Evolutionary conservation across 768 basidiomycete genomes (phyloP).

Genomic region (Lactarius psammicola): DNA sequence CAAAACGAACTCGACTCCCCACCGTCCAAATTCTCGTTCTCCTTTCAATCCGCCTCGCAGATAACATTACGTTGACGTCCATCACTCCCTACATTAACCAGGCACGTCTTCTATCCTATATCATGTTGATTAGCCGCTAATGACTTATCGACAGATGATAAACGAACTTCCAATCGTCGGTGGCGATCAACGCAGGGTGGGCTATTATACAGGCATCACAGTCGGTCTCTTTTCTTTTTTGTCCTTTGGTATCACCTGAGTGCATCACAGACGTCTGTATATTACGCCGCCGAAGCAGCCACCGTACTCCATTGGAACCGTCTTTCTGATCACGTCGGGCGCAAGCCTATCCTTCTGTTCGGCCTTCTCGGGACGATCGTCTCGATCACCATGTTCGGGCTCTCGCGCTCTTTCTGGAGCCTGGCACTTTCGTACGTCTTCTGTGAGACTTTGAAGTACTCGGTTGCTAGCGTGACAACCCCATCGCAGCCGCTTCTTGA

Average conservation of each 20-base stretch:
- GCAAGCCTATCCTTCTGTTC: conserved; percentile 44
- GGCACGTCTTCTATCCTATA: conserved; percentile 30
- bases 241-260: neutral
- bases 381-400: conserved; percentile 38
- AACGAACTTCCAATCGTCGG: conserved; percentile 43
- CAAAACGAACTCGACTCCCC: neutral
- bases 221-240: conserved; percentile 35
- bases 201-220: conserved; percentile 49
- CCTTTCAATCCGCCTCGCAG: neutral
- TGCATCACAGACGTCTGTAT: conserved; percentile 42
- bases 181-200: conserved; percentile 45
- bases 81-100: conserved; percentile 54
- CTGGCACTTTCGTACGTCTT: conserved; percentile 31
- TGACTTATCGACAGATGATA: conserved; percentile 37
- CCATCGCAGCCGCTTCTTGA: neutral
- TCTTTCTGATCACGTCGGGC: conserved; percentile 46
- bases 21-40: neutral
- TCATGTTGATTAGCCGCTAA: neutral
- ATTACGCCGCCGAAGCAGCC: conserved; percentile 46
- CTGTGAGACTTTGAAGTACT: neutral
- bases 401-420: conserved; percentile 37
- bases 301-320: conserved; percentile 48
- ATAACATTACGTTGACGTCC: neutral
- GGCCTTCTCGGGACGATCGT: conserved; percentile 37
- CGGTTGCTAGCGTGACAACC: neutral